Evolutionary conservation across 2,329 filamentous ascomycete species (phyloP), one percentile per base, ranked within the genome.

Genomic region (Biscogniauxia sp.): DNA sequence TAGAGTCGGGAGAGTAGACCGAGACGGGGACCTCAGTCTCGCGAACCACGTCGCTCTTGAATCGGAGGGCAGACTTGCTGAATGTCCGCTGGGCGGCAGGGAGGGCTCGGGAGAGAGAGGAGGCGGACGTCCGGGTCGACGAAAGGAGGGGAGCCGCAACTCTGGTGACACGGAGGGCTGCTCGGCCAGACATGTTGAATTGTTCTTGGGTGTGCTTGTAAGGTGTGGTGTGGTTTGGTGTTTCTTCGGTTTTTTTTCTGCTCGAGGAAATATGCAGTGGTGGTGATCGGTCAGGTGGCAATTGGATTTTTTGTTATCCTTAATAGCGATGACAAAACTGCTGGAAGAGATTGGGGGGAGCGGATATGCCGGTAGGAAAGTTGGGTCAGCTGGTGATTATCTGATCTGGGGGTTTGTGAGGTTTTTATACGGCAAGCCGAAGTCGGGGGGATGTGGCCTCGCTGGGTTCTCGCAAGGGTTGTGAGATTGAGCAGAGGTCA

Each of bases 1-100:
- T 80, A 57, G 75, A 70, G 60, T 81, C 78, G 5, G 78, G 75
- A 28, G 71, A 73, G 72, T 85, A 86, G 67, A 84, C 76, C 20
- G 83, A 83, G 58, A 85, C 82, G 26, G 83, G 82, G 17, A 86
- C 75, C 69, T 85, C 82, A 66, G 82, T 82, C 76, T 86, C 83
- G 64, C 79, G 80, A 64, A 86, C 80, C 13, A 84, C 81, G 61
- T 80, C 82, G 67, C 78, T 81, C 72, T 80, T 83, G 57, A 70
- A 65, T 64, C 76, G 77, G 51, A 71, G 64, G 20, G 74, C 67
- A 1, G 76, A 76, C 51, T 73, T 66, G 13, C 73, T 74, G 64
- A 81, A 76, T 37, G 75, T 67, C 41, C 78, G 77, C 20, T 67
- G 64, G n/a, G 69, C 67, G 9, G 65, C 71, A 20, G 72, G 69